Conservation (phyloP, 2,329 filamentous ascomycete species). For the Raffaelea arxii region DNA sequence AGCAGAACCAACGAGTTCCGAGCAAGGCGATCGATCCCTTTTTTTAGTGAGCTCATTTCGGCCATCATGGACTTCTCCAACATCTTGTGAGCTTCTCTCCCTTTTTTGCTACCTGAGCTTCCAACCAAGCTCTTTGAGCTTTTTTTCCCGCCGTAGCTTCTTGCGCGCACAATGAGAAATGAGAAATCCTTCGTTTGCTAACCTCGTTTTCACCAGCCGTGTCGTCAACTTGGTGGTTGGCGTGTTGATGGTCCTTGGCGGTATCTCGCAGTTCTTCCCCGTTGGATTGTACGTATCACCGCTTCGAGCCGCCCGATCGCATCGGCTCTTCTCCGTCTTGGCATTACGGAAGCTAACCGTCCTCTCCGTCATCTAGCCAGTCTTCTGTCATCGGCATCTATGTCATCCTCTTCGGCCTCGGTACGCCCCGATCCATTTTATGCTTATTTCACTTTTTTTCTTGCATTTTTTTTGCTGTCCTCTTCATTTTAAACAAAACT, state of each 20-base stretch:
- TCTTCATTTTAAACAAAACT: conserved; percentile 12
- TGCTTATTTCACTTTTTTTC: background rate
- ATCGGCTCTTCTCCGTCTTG: background rate
- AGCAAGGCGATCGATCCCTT: background rate
- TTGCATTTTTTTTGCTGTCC: background rate
- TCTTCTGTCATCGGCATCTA: conserved; percentile 74
- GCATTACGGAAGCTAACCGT: conserved; percentile 1
- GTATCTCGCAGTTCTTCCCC: conserved; percentile 62
- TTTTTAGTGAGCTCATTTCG: background rate
- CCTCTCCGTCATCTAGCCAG: conserved; percentile 36
- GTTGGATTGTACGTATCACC: conserved; percentile 44
- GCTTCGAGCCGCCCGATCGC: conserved; percentile 24
- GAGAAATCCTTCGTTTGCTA: conserved; percentile 18
- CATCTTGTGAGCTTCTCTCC: conserved; percentile 60
- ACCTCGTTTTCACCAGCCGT: conserved; percentile 51
- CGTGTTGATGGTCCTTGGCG: conserved; percentile 79
- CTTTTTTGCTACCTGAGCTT: conserved; percentile 6
- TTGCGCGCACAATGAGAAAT: background rate
- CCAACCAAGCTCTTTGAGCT: background rate
- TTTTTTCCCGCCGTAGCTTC: no score
- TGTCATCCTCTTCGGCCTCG: conserved; percentile 81
- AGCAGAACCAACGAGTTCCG: no score
- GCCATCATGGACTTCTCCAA: conserved; percentile 79
- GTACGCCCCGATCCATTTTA: conserved; percentile 35
- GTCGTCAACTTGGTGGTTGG: conserved; percentile 88